These are phyloP conservation scores for Ophiostoma triangulosporum DNA, from an alignment of 2,329 filamentous ascomycete species.

Conservation along the genomic window DNA sequence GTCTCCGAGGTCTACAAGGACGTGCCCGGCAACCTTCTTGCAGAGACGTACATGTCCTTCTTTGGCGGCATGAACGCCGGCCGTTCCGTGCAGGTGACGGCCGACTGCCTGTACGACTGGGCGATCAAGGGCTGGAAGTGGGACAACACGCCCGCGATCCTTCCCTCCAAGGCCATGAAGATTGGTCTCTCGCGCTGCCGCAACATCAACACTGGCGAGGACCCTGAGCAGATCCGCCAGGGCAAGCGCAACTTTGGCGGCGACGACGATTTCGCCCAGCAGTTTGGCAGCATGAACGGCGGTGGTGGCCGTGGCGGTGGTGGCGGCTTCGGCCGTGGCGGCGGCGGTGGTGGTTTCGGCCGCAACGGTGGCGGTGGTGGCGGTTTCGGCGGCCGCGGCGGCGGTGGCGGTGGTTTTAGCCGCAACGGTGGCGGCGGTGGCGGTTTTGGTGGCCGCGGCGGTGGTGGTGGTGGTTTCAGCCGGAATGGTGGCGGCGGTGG, in stretches of 20 bases:
- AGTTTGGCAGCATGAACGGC: not conserved
- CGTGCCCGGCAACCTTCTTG: slow-evolving; percentile 28
- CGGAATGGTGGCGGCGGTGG: not conserved
- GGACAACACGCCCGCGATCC: slow-evolving; percentile 28
- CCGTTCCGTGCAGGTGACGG: slow-evolving; percentile 25
- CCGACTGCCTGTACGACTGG: slow-evolving; percentile 42
- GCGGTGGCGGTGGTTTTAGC: not conserved
- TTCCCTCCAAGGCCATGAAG: slow-evolving; percentile 15
- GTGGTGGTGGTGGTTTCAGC: not conserved
- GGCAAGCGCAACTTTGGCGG: slow-evolving; percentile 1
- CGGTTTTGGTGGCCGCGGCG: not conserved
- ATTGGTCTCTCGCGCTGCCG: slow-evolving; percentile 9
- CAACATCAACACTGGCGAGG: not conserved
- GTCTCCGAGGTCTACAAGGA: slow-evolving; percentile 28
- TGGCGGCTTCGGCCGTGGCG: not conserved
- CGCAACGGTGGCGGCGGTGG: not conserved
- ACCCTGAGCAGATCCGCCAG: not conserved
- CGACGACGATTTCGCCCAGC: not conserved
- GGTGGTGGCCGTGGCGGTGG: not conserved
- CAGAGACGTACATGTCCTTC: slow-evolving; percentile 40
- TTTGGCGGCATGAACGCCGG: slow-evolving; percentile 31
- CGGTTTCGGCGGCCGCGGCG: not conserved
- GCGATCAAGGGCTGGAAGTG: slow-evolving; percentile 37
- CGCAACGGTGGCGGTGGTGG: not conserved
- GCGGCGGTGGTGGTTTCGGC: not conserved